Evolutionary conservation across 768 basidiomycete genomes (phyloP), one percentile per base, ranked within the genome.

Genomic region (Boletus rufocinnamomeus): DNA sequence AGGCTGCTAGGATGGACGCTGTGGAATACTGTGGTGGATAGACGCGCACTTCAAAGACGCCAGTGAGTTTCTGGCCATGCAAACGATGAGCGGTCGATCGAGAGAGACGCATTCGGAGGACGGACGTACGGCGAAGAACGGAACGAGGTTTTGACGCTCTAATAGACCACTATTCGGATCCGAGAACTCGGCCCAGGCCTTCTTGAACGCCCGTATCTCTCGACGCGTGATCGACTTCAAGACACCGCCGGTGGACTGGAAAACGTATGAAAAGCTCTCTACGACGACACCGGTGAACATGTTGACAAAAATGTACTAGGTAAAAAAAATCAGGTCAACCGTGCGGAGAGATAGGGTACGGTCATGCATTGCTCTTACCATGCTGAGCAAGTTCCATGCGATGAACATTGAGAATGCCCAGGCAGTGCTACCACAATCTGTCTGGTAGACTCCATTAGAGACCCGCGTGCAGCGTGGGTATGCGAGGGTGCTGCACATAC

Each of bases 281-380:
- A 96, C 95, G 54, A 96, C 88, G 60, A 95, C 91, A 89, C 91
- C 93, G 74, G 93, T 95, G 72, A 95, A 95, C 87, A 97, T 86
- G 75, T 96, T 97, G 62, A 91, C 84, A 72, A 98, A 95, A 66
- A 98, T 95, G 72, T 95, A 97, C 95, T 95, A 32, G 69, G 6
- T 28, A 37, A 17, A 38, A 50, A 37, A 27, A 23, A 11, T 4
- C 4, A 14, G 25, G 37, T 54, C 49, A 58, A 17, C 11, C 21
- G 2, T 41, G 27, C 2, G 17, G n/a, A 19, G 13, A 16, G 21
- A 47, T 25, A 11, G 69, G 19, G 80, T 63, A 25, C 21, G 6
- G 16, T 35, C 37, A 13, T 40, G 38, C 16, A n/a, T 48, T 38
- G 19, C 0, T 6, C 66, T 55, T 66, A 93, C 92, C 94, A 96